These are phyloP conservation scores for Pachyrhizus erosus DNA, from an alignment of 306 rosid genomes.

Conservation along the genomic window DNA sequence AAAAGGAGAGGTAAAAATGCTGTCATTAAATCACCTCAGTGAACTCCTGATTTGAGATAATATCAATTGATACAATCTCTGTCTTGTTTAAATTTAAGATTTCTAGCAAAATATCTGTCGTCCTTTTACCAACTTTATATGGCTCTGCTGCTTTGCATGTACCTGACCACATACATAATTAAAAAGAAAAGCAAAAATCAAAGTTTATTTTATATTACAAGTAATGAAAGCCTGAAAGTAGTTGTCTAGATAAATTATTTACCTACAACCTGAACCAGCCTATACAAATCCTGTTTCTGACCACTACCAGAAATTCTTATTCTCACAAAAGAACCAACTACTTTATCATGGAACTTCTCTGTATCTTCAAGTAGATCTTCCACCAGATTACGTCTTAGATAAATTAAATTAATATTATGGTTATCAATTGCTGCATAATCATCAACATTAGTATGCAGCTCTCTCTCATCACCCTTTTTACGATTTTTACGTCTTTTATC, in stretches of 20 bases:
- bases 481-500: slow-evolving; percentile 84
- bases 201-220: slow-evolving; percentile 34
- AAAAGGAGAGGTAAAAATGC: not conserved
- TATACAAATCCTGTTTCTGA: slow-evolving; percentile 98
- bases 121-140: slow-evolving; percentile 98
- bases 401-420: slow-evolving; percentile 91
- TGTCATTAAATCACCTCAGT: slow-evolving; percentile 79
- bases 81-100: slow-evolving; percentile 97
- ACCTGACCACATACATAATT: slow-evolving; percentile 66
- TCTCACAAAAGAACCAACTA: slow-evolving; percentile 90
- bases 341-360: slow-evolving; percentile 79
- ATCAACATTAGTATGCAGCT: slow-evolving; percentile 80
- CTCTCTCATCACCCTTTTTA: slow-evolving; percentile 79
- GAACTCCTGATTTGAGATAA: slow-evolving; percentile 98
- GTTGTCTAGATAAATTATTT: slow-evolving; percentile 47
- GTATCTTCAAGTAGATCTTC: slow-evolving; percentile 87
- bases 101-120: slow-evolving; percentile 79
- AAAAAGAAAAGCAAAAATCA: not conserved
- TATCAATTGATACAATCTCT: slow-evolving; percentile 88
- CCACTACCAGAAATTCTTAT: slow-evolving; percentile 96
- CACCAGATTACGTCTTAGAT: slow-evolving; percentile 88
- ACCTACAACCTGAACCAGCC: slow-evolving; percentile 99
- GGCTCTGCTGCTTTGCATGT: slow-evolving; percentile 94
- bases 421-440: slow-evolving; percentile 96
- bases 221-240: slow-evolving; percentile 32